Evolutionary conservation across 805 yeast genomes (phyloP).

Genomic region (Cyberlindnera euphorbiae): DNA sequence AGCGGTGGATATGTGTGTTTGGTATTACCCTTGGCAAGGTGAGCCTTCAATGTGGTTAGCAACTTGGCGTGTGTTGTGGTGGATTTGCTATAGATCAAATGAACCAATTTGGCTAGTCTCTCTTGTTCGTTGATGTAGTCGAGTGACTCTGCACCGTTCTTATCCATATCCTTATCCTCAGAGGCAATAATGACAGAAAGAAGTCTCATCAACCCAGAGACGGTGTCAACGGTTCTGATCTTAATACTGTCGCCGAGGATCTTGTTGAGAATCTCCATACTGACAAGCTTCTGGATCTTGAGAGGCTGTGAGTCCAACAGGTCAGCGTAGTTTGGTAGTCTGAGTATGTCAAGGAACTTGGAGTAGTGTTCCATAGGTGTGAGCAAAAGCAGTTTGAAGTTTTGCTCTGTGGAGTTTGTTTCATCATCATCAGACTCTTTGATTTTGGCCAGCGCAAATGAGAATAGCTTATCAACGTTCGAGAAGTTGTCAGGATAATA

Average conservation of each 20-base stretch:
- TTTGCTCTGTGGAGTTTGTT: constrained; percentile 28
- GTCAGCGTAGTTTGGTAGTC: constrained; percentile 45
- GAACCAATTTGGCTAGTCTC: constrained; percentile 63
- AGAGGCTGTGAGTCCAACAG: constrained; percentile 51
- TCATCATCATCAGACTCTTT: constrained; percentile 29
- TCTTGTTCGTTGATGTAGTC: constrained; percentile 49
- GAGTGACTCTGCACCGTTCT: constrained; percentile 24
- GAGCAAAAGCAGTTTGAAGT: constrained; percentile 42
- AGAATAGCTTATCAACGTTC: constrained; percentile 57
- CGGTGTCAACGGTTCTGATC: constrained; percentile 42
- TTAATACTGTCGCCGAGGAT: constrained; percentile 38
- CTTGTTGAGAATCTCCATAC: constrained; percentile 57
- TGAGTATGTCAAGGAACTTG: constrained; percentile 30
- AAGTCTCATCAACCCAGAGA: constrained; percentile 54
- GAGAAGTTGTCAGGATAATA: constrained; percentile 60
- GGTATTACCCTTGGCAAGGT: constrained; percentile 54
- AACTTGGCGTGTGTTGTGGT: constrained; percentile 41
- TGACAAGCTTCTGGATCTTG: constrained; percentile 49
- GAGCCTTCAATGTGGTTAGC: constrained; percentile 40
- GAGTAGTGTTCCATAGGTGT: constrained; percentile 42
- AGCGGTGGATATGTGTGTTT: constrained; percentile 74
- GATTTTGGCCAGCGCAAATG: constrained; percentile 42
- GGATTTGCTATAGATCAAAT: constrained; percentile 50
- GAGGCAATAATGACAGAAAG: constrained; percentile 48
- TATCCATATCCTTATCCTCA: constrained; percentile 21